Base-by-base conservation (phyloP, 257 asterid species). In the Plantago ovata region DNA sequence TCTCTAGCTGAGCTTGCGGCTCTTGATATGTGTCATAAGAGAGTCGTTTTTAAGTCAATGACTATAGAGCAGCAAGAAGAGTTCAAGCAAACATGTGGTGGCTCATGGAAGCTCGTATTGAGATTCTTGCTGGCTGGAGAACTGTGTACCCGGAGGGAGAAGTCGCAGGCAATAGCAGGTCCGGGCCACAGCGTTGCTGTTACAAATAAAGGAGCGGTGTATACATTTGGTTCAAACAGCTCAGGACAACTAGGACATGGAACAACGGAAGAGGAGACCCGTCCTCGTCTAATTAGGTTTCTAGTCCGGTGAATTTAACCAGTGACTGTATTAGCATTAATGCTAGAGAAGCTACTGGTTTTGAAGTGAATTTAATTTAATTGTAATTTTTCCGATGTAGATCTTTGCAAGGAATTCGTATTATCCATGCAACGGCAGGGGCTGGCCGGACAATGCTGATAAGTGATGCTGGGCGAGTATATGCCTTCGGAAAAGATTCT, bases 181-280 rank as follows among this genome's bases (percentile, higher is more conserved):
- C 97, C 99, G 0, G 99, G 99, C n/a, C 97, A 94, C 64, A 89
- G 97, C 64, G 61, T 94, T 64, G 97, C 86, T 9, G 97, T 94
- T 68, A 94, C 96, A 52, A 71, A 87, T 22, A 75, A 76, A 12
- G 99, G 99, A 65, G 83, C 68, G n/a, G 97, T 76, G 7, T 89
- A 86, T 66, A 78, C 99, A 1, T 94, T 94, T 11, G 99, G 99
- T 46, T 84, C 95, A 16, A 89, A 89, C 73, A 83, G 73, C 83
- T 86, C 89, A 0, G 99, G 97, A 10, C 99, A 94, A 77, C 95
- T 94, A 19, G 99, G 99, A 8, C 89, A 84, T n/a, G 99, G 97
- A 45, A 80, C 79, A 14, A 79, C 79, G 0, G 89, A 82, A 3
- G 95, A 86, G 71, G 99, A 84, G 39, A 67, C 85, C 22, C 77